Base-by-base conservation (phyloP, 345 rosid species). In the Bretschneidera sinensis region DNA sequence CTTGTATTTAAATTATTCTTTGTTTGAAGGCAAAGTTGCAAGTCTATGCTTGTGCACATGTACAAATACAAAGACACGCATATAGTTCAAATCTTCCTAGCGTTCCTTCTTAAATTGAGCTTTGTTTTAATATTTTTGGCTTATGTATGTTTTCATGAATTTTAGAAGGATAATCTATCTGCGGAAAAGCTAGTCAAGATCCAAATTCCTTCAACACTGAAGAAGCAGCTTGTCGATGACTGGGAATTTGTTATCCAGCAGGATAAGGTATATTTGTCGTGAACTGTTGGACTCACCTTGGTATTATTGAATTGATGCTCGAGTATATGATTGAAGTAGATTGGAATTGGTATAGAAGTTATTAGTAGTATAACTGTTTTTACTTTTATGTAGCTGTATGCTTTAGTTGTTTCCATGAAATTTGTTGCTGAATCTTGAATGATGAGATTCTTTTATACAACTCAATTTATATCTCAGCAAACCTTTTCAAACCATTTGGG, bases 191-290 rank as follows among this genome's bases (percentile, higher is more conserved):
- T 77, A 48, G 67, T 80, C 69, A 90, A 86, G 81, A 83, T 90
- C 68, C 99, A 80, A 68, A 85, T 94, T 59, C 95, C 99, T 55
- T 69, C 86, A 63, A 71, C 91, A 50, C 70, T 94, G 6, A 83
- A 82, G 76, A 90, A 82, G 77, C 99, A 83, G 69, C 86, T 94
- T 60, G 84, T 79, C 76, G 99, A 86, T 71, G 97, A 94, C 71
- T 85, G 88, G 89, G 99, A 88, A 58, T 70, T 69, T 66, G 76
- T 94, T 63, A 71, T 67, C 54, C 91, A 83, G 67, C 88, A 83
- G 78, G 96, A 94, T 61, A 86, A 90, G 92, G 99, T 91, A 73
- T 60, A 28, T 69, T 43, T 54, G 16, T 39, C 48, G 50, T 15
- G 18, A 24, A 33, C 59, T 53, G 60, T 53, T 67, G 4, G 15